Evolutionary conservation across 2,329 filamentous ascomycete species (phyloP).

Genomic region (Penicillium polonicum): DNA sequence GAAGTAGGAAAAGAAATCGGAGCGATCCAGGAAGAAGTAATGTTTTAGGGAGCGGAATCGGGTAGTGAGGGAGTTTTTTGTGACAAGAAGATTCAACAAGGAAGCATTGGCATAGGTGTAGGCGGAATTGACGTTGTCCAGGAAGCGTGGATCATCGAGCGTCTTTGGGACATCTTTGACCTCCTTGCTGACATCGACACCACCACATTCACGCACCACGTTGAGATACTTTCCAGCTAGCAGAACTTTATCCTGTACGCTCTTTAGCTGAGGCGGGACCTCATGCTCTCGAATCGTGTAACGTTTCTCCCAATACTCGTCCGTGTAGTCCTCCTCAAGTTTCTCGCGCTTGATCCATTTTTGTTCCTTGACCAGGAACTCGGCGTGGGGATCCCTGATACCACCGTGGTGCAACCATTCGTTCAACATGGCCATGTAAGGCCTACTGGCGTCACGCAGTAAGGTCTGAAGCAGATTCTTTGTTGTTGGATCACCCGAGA

Average conservation of each 20-base stretch:
- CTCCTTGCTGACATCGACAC: conserved; percentile 87
- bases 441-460: conserved; percentile 81
- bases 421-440: conserved; percentile 98
- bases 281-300: conserved; percentile 93
- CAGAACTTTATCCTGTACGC: conserved; percentile 89
- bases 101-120: conserved; percentile 96
- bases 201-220: conserved; percentile 93
- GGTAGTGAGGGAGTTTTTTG: conserved; percentile 85
- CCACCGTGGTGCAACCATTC: conserved; percentile 97
- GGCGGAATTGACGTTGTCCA: conserved; percentile 93
- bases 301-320: conserved; percentile 98
- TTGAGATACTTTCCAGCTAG: conserved; percentile 97
- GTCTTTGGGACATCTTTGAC: conserved; percentile 85
- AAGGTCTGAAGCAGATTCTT: conserved; percentile 77
- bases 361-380: conserved; percentile 94
- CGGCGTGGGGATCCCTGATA: conserved; percentile 88
- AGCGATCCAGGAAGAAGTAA: conserved; percentile 97
- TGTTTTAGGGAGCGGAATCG: conserved; percentile 90
- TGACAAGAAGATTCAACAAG: conserved; percentile 83
- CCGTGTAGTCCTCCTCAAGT: conserved; percentile 93
- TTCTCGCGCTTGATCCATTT: conserved; percentile 90
- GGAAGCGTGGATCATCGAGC: conserved; percentile 86
- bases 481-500: conserved; percentile 91
- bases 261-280: conserved; percentile 86
- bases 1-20: conserved; percentile 98